Percentiles rank a stretch among this genome's conserved stretches.
phyloP scores from a whole-genome alignment of 1,284 basidiomycete genomes.

The Ustilago cynodontis region DNA sequence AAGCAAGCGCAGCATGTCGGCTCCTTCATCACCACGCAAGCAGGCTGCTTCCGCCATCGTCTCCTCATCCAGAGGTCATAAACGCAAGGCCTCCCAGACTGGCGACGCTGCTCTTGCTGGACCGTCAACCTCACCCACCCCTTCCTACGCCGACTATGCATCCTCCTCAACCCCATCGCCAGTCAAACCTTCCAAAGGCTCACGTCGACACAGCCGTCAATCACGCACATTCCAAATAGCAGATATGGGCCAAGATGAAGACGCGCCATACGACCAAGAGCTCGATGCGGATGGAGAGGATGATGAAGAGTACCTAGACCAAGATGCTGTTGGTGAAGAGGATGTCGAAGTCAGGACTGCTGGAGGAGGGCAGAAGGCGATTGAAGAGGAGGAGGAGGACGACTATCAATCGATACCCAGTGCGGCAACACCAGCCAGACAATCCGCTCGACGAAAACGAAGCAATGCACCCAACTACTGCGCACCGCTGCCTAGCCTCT shows the following conservation, averaged over 20 bases:
- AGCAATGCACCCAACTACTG: conserved; percentile 21
- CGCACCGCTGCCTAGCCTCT: conserved; percentile 14
- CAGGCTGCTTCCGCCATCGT: conserved; percentile 5
- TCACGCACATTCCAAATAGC: conserved; percentile 29
- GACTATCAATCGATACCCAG: neutral
- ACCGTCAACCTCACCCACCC: conserved; percentile 4
- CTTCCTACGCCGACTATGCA: conserved; percentile 3
- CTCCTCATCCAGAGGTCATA: conserved; percentile 16
- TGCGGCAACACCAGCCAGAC: conserved; percentile 12
- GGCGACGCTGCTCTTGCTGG: conserved; percentile 3
- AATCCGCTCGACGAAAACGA: conserved; percentile 22
- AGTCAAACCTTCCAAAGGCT: conserved; percentile 8
- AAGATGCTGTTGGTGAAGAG: conserved; percentile 19
- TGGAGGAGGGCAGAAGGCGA: neutral
- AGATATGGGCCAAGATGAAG: conserved; percentile 21
- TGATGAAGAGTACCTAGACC: conserved; percentile 26
- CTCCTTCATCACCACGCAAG: conserved; percentile 19
- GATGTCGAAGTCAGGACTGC: neutral
- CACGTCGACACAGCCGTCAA: conserved; percentile 23
- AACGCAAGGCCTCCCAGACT: conserved; percentile 20
- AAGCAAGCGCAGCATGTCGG: conserved; percentile 13
- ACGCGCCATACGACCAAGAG: conserved; percentile 31
- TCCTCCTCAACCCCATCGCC: conserved; percentile 21
- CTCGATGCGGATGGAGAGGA: conserved; percentile 36
- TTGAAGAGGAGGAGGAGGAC: neutral